These are phyloP conservation scores for Talaromyces islandicus DNA, from an alignment of 2,329 filamentous ascomycete genomes.

Conservation along the genomic window DNA sequence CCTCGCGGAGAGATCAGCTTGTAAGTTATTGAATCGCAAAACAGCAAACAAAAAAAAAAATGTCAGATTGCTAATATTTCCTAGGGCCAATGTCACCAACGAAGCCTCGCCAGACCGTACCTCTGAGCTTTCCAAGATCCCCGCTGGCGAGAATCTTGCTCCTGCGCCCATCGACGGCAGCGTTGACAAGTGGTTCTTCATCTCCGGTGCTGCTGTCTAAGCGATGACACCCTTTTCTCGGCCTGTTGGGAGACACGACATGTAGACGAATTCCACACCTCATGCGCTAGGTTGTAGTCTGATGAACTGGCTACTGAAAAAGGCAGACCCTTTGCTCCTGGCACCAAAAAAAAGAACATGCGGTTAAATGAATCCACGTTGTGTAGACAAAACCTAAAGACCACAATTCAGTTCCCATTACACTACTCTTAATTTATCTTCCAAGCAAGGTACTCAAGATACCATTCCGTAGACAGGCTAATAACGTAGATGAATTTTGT, in stretches of 20 bases:
- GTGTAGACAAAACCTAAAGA: background rate
- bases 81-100: conserved; percentile 74
- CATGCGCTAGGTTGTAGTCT: background rate
- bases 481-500: background rate
- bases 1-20: conserved; percentile 69
- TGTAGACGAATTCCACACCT: background rate
- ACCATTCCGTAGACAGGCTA: background rate
- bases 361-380: background rate
- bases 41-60: background rate
- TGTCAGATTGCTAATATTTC: conserved; percentile 10
- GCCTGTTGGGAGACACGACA: background rate
- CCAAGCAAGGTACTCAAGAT: background rate
- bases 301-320: background rate
- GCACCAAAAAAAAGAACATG: background rate
- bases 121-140: conserved; percentile 69
- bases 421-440: background rate
- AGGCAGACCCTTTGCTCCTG: background rate
- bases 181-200: conserved; percentile 99
- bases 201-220: conserved; percentile 88
- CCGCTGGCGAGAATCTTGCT: conserved; percentile 69
- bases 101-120: conserved; percentile 67
- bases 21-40: conserved; percentile 50
- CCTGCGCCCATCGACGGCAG: conserved; percentile 88
- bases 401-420: background rate
- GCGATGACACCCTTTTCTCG: conserved; percentile 8